These are phyloP conservation scores for Talaromyces thailandensis DNA, from an alignment of 495 filamentous ascomycete genomes.

Conservation along the genomic window DNA sequence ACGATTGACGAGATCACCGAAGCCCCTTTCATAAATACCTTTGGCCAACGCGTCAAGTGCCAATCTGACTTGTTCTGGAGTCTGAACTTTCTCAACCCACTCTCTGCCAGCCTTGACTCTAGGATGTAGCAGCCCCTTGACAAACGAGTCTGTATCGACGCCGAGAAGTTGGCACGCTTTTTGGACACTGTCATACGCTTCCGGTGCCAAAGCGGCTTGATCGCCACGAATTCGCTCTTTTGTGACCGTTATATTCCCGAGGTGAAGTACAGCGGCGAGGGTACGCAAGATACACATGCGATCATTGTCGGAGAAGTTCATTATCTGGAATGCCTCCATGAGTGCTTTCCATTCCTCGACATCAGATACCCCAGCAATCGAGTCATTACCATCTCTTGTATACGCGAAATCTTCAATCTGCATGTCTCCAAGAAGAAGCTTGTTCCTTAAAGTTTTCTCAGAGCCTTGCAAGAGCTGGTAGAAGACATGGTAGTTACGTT, in stretches of 20 bases:
- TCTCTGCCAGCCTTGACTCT: slow-evolving; percentile 91
- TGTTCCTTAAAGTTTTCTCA: slow-evolving; percentile 57
- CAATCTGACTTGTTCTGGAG: slow-evolving; percentile 88
- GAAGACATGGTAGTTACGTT: slow-evolving; percentile 96
- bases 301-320: slow-evolving; percentile 86
- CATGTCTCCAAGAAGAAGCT: slow-evolving; percentile 62
- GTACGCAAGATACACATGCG: slow-evolving; percentile 76
- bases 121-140: slow-evolving; percentile 83
- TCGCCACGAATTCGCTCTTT: slow-evolving; percentile 86
- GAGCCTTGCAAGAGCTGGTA: slow-evolving; percentile 91
- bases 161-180: slow-evolving; percentile 79
- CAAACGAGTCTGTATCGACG: slow-evolving; percentile 73
- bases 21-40: slow-evolving; percentile 93
- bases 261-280: slow-evolving; percentile 82
- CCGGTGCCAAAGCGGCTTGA: slow-evolving; percentile 72
- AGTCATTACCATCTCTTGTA: slow-evolving; percentile 81
- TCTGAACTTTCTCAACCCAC: slow-evolving; percentile 97
- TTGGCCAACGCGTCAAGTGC: slow-evolving; percentile 89
- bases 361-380: slow-evolving; percentile 86
- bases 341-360: slow-evolving; percentile 80
- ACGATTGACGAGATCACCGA: slow-evolving; percentile 82
- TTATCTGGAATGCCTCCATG: slow-evolving; percentile 87
- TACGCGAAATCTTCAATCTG: slow-evolving; percentile 85
- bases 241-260: slow-evolving; percentile 83
- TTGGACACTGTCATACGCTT: slow-evolving; percentile 59